A percentile compares a stretch with the other conserved stretches of the same genome.
Evolutionary conservation across 306 rosid genomes (phyloP).

Genomic region (Quercus parvula): DNA sequence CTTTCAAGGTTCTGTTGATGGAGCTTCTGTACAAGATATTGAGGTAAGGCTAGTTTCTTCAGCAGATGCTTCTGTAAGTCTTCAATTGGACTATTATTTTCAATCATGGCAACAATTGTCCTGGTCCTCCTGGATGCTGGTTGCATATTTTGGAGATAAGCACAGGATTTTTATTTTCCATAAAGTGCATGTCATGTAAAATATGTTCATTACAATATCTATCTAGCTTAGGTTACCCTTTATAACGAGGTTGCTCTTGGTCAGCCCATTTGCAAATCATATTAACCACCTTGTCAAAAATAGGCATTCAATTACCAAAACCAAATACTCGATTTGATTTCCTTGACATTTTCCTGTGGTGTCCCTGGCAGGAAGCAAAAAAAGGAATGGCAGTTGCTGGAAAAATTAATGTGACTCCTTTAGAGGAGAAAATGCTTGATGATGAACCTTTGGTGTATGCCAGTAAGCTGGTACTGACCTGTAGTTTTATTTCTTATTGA

Average conservation of each 20-base stretch:
- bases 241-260: slow-evolving; percentile 1
- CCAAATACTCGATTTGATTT: slow-evolving; percentile 8
- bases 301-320: slow-evolving; percentile 3
- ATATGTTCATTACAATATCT: background rate
- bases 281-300: background rate
- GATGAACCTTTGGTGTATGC: slow-evolving; percentile 79
- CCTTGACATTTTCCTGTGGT: slow-evolving; percentile 16
- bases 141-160: background rate
- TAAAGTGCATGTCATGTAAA: background rate
- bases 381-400: slow-evolving; percentile 70
- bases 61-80: background rate
- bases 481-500: slow-evolving; percentile 12
- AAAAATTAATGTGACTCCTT: slow-evolving; percentile 53
- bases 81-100: background rate
- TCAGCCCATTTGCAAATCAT: background rate
- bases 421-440: slow-evolving; percentile 73
- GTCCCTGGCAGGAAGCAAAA: slow-evolving; percentile 64
- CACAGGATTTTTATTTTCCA: background rate
- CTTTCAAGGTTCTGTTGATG: slow-evolving; percentile 40
- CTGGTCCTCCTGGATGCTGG: background rate
- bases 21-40: slow-evolving; percentile 59
- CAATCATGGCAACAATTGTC: background rate
- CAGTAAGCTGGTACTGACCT: slow-evolving; percentile 73
- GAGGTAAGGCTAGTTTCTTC: slow-evolving; percentile 53
- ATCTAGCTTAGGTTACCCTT: background rate